Percentiles rank a stretch among this genome's conserved stretches.
phyloP scores from a whole-genome alignment of 2,329 filamentous ascomycete genomes.

The Sphaerostilbella broomeana region DNA sequence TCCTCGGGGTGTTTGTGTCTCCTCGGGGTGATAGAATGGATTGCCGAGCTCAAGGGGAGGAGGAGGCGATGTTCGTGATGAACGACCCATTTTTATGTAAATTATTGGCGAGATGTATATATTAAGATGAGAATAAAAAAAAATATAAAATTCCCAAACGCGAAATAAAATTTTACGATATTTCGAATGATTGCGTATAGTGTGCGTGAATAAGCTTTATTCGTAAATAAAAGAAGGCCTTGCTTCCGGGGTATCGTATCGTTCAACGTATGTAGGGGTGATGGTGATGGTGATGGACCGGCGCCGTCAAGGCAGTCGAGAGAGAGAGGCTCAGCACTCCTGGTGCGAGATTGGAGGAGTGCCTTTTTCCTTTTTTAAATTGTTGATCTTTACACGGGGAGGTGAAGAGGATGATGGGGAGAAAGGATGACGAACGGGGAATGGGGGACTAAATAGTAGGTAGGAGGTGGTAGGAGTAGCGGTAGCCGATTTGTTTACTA shows the following conservation, averaged over 20 bases:
- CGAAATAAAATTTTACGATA: no score
- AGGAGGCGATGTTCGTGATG: constrained; percentile 7
- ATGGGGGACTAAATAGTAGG: constrained; percentile 2
- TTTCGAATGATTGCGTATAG: no score
- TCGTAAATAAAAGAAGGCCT: neutral
- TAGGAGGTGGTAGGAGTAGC: neutral
- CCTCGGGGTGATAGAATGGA: neutral
- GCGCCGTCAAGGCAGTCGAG: constrained; percentile 14
- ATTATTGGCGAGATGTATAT: neutral
- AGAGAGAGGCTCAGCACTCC: constrained; percentile 13
- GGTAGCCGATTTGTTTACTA: neutral
- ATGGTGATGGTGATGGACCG: neutral
- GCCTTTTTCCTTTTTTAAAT: neutral
- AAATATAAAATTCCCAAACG: no score
- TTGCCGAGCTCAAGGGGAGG: constrained; percentile 7
- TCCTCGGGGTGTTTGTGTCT: no score
- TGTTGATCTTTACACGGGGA: constrained; percentile 4
- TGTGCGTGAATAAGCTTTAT: neutral
- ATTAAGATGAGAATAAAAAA: no score
- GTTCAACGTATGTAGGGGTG: neutral
- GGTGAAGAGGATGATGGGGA: neutral
- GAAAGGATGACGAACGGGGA: neutral
- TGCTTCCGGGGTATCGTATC: neutral
- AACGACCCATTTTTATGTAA: constrained; percentile 6
- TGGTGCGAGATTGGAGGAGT: constrained; percentile 6